Percentiles rank a stretch among this genome's conserved stretches.
These are phyloP conservation scores for Aspergillus diversus DNA, from an alignment of 495 filamentous ascomycete species.

Conservation along the genomic window DNA sequence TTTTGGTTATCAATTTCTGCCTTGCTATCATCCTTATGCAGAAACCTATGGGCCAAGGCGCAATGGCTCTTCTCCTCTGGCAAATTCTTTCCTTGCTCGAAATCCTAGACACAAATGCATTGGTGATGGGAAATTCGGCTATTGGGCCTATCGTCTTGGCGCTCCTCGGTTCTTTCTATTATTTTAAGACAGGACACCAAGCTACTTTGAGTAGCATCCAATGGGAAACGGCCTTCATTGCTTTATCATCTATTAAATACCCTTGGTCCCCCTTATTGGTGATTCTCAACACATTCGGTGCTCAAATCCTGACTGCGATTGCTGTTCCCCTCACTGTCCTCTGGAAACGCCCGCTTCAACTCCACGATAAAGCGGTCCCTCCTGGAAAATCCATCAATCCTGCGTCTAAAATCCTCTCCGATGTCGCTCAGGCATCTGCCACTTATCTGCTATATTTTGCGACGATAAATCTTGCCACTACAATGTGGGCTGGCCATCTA, in stretches of 20 bases:
- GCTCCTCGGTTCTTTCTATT: slow-evolving; percentile 86
- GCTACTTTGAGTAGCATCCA: slow-evolving; percentile 86
- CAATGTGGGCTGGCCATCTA: slow-evolving; percentile 83
- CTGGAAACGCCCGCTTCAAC: slow-evolving; percentile 73
- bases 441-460: slow-evolving; percentile 81
- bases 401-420: slow-evolving; percentile 57
- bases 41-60: slow-evolving; percentile 91
- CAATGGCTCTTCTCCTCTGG: slow-evolving; percentile 76
- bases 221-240: slow-evolving; percentile 96
- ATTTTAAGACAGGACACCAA: slow-evolving; percentile 98
- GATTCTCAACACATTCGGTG: slow-evolving; percentile 82
- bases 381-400: slow-evolving; percentile 50
- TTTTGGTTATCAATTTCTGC: slow-evolving; percentile 77
- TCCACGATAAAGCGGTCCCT: slow-evolving; percentile 34
- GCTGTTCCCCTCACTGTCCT: slow-evolving; percentile 80
- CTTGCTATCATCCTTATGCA: slow-evolving; percentile 78
- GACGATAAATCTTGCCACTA: slow-evolving; percentile 78
- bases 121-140: slow-evolving; percentile 62
- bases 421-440: slow-evolving; percentile 67
- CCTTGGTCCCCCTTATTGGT: slow-evolving; percentile 87
- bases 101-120: slow-evolving; percentile 77
- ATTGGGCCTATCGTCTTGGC: slow-evolving; percentile 86
- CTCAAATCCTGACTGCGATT: slow-evolving; percentile 79
- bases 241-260: slow-evolving; percentile 79
- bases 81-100: slow-evolving; percentile 88